Percentiles rank a stretch among this genome's conserved stretches.
These are phyloP conservation scores for Termitomyces heimii DNA, from an alignment of 768 basidiomycete genomes.

Conservation along the genomic window DNA sequence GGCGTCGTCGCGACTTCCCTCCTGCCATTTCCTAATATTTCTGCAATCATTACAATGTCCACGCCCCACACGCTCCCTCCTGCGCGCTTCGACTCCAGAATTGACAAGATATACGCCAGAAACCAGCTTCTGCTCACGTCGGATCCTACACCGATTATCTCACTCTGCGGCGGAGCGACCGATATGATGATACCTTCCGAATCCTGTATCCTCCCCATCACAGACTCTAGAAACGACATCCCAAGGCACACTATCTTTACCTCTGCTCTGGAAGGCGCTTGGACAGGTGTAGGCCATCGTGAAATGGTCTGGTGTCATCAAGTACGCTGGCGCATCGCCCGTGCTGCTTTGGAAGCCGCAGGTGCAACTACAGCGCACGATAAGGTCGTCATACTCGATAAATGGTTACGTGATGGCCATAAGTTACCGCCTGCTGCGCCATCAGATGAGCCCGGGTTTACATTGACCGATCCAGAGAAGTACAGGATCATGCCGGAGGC, in stretches of 20 bases:
- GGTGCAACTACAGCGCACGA: conserved; percentile 18
- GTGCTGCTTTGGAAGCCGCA: conserved; percentile 68
- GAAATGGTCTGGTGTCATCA: conserved; percentile 99
- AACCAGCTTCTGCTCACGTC: conserved; percentile 33
- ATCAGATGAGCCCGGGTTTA: conserved; percentile 11
- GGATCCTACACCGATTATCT: conserved; percentile 64
- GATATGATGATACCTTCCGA: conserved; percentile 93
- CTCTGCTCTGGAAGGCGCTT: conserved; percentile 82
- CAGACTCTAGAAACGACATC: conserved; percentile 9
- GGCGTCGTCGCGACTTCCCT: conserved; percentile 84
- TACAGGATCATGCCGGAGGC: conserved; percentile 33
- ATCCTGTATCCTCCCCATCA: conserved; percentile 58
- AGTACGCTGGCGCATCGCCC: conserved; percentile 83
- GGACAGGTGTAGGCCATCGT: conserved; percentile 93
- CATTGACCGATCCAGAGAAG: conserved; percentile 16
- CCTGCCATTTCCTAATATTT: conserved; percentile 60
- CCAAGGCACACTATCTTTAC: conserved; percentile 74
- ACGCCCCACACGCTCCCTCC: conserved; percentile 89
- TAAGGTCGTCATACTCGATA: conserved; percentile 41
- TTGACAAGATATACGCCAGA: conserved; percentile 65
- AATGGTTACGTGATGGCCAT: conserved; percentile 66
- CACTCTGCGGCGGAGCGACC: conserved; percentile 87
- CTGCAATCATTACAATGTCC: conserved; percentile 91
- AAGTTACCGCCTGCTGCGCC: conserved; percentile 26
- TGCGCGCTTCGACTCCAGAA: conserved; percentile 75